Conservation (phyloP, 106 monocot genomes). For the Iris macrosiphon region DNA sequence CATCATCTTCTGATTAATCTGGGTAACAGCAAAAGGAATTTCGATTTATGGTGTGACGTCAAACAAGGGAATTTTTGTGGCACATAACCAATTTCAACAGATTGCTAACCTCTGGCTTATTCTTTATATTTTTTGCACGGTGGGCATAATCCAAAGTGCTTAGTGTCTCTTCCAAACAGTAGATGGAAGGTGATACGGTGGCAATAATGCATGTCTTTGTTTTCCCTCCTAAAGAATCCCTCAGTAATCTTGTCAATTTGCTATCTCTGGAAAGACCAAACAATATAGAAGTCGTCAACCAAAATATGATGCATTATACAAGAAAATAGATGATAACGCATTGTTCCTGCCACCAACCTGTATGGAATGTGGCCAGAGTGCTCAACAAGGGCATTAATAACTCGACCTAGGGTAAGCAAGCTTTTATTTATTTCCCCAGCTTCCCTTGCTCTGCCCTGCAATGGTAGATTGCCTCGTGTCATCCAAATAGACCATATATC, state of each 20-base stretch:
- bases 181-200: constrained; percentile 11
- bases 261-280: constrained; percentile 1
- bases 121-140: constrained; percentile 14
- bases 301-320: not conserved
- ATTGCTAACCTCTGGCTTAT: constrained; percentile 9
- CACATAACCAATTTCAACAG: not conserved
- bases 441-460: constrained; percentile 9
- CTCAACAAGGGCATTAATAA: constrained; percentile 13
- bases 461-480: not conserved
- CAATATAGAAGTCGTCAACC: too few species aligned
- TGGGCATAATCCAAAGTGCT: constrained; percentile 19
- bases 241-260: constrained; percentile 13
- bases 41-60: not conserved
- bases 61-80: not conserved
- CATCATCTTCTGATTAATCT: constrained; percentile 13
- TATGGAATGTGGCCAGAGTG: constrained; percentile 11
- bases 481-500: too few species aligned
- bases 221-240: constrained; percentile 10
- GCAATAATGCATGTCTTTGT: constrained; percentile 17
- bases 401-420: constrained; percentile 10
- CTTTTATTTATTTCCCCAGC: constrained; percentile 15
- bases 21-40: not conserved
- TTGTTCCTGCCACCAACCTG: not conserved
- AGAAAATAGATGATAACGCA: too few species aligned
- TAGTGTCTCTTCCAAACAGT: constrained; percentile 11